Base-by-base conservation (phyloP, 495 filamentous ascomycete genomes). In the Glarea lozoyensis region DNA sequence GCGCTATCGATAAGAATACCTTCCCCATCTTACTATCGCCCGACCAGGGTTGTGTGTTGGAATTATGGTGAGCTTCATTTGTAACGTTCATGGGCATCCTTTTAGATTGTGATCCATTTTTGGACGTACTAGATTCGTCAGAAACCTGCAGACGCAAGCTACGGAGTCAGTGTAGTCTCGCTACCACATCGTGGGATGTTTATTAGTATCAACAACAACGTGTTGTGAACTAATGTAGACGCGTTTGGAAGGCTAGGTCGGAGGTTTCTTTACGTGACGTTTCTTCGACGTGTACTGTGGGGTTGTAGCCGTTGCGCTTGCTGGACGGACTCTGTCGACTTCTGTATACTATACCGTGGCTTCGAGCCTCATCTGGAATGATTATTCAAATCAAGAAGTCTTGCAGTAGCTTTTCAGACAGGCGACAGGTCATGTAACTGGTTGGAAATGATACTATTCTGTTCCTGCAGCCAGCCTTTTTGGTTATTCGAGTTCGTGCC, bases 381-480 rank as follows among this genome's bases (percentile, higher is more conserved):
- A n/a, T n/a, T 29, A n/a, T 29, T 19, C 22, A 10, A n/a, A 5
- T 21, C 22, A 20, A 21, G n/a, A n/a, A n/a, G n/a, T n/a, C n/a
- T n/a, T n/a, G n/a, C n/a, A n/a, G n/a, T n/a, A n/a, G n/a, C n/a
- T n/a, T n/a, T n/a, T n/a, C n/a, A n/a, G n/a, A n/a, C n/a, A n/a
- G n/a, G n/a, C n/a, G n/a, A 37, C 18, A 21, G 10, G 22, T 37
- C 35, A 37, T 19, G 15, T 19, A 37, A 19, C 5, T 16, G 9
- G 15, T 15, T 16, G 9, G 32, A 35, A 35, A 6, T 9, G 32
- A 15, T 9, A 29, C 16, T 21, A 16, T 27, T 45, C 35, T 30
- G 50, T 53, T 45, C 50, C 50, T 53, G 50, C 50, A 53, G 40
- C 29, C 27, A 53, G 37, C 38, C 50, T 48, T 40, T 11, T 16